phyloP scores from a whole-genome alignment of 495 filamentous ascomycete genomes.

The Astrocystis sublimbata region DNA sequence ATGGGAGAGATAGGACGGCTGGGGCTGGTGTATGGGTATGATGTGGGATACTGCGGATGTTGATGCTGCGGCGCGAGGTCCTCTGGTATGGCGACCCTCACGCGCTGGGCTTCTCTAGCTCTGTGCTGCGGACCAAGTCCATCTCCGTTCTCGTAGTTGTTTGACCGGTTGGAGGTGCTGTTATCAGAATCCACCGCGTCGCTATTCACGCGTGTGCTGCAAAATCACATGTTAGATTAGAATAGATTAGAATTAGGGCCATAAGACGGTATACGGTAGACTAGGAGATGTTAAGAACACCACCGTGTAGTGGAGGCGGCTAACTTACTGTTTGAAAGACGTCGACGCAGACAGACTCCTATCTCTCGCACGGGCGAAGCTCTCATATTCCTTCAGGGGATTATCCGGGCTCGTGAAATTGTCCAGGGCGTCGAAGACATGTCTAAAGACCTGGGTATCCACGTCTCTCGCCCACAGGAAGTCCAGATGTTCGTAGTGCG shows the following conservation, averaged over 20 bases:
- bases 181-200: conserved; percentile 32
- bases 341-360: conserved; percentile 34
- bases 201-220: conserved; percentile 26
- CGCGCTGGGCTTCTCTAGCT: conserved; percentile 19
- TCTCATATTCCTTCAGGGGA: conserved; percentile 53
- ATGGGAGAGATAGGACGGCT: conserved; percentile 23
- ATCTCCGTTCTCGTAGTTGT: conserved; percentile 20
- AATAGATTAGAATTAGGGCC: neutral
- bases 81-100: conserved; percentile 11
- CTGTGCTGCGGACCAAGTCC: conserved; percentile 15
- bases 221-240: no score
- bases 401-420: conserved; percentile 57
- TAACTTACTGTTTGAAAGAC: conserved; percentile 29
- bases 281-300: neutral
- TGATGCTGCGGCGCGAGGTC: conserved; percentile 1
- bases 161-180: conserved; percentile 24
- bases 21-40: conserved; percentile 16
- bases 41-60: no score
- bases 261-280: neutral
- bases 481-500: conserved; percentile 94
- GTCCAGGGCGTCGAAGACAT: conserved; percentile 85
- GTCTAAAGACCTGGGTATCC: conserved; percentile 78
- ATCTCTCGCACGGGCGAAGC: conserved; percentile 42
- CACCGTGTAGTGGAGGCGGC: conserved; percentile 1
- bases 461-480: conserved; percentile 95